A percentile compares a stretch with the other conserved stretches of the same genome.
Evolutionary conservation across 345 rosid species (phyloP).

Genomic region (Chamaenerion angustifolium): DNA sequence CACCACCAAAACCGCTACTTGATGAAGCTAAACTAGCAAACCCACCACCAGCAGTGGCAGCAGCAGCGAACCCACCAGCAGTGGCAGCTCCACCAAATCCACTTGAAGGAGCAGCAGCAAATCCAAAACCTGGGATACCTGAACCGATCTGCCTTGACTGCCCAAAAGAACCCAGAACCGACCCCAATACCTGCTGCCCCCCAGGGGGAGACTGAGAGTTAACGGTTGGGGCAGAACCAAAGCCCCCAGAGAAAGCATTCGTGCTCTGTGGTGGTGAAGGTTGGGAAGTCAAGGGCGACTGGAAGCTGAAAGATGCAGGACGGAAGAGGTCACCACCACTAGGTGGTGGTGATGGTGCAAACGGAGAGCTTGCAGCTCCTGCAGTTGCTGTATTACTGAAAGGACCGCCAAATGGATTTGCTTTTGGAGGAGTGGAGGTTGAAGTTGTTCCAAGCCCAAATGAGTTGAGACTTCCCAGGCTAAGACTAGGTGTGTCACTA

Average conservation of each 20-base stretch:
- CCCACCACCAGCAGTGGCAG: slow-evolving; percentile 25
- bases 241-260: slow-evolving; percentile 42
- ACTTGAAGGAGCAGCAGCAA: slow-evolving; percentile 27
- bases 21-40: slow-evolving; percentile 17
- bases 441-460: slow-evolving; percentile 65
- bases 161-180: slow-evolving; percentile 93
- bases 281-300: slow-evolving; percentile 43
- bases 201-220: slow-evolving; percentile 30
- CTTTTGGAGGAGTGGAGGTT: slow-evolving; percentile 28
- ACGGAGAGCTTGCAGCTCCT: slow-evolving; percentile 32
- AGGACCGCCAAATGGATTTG: slow-evolving; percentile 63
- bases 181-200: slow-evolving; percentile 83
- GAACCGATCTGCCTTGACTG: slow-evolving; percentile 82
- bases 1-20: slow-evolving; percentile 24
- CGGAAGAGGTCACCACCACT: slow-evolving; percentile 62
- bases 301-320: slow-evolving; percentile 84
- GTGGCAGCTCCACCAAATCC: slow-evolving; percentile 35
- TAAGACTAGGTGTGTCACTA: slow-evolving; percentile 36
- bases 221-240: slow-evolving; percentile 32
- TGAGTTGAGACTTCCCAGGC: slow-evolving; percentile 52
- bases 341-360: slow-evolving; percentile 43
- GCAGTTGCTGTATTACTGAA: slow-evolving; percentile 42
- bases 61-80: slow-evolving; percentile 43
- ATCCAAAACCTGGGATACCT: slow-evolving; percentile 48
- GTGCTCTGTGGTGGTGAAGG: slow-evolving; percentile 39